Evolutionary conservation across 495 filamentous ascomycete genomes (phyloP).

Genomic region (Aspergillus sclerotiicarbonarius): DNA sequence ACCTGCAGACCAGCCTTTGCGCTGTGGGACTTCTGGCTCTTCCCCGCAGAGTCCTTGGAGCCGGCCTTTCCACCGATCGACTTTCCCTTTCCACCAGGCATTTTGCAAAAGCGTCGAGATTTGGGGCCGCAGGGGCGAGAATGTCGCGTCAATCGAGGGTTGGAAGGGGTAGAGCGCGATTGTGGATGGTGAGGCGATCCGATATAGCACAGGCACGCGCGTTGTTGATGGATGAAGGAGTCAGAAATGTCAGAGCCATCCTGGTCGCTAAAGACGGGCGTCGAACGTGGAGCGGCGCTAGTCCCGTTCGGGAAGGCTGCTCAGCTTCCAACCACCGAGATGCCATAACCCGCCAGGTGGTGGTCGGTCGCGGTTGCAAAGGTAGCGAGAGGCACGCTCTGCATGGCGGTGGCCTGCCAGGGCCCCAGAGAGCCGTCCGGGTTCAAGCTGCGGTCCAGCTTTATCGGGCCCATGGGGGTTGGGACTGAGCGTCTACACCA

Average conservation of each 20-base stretch:
- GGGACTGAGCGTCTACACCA: slow-evolving; percentile 5
- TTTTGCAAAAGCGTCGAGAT: slow-evolving; percentile 39
- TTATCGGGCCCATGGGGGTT: not conserved
- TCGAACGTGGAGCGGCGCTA: slow-evolving; percentile 36
- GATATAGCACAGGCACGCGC: slow-evolving; percentile 37
- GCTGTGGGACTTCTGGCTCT: slow-evolving; percentile 97
- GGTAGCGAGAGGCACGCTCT: not conserved
- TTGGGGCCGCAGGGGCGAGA: slow-evolving; percentile 28
- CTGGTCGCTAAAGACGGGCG: slow-evolving; percentile 43
- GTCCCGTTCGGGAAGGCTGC: slow-evolving; percentile 34
- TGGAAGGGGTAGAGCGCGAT: slow-evolving; percentile 24
- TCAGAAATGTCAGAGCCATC: slow-evolving; percentile 46
- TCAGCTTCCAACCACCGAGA: slow-evolving; percentile 18
- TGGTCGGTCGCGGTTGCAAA: not conserved
- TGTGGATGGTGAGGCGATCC: slow-evolving; percentile 38
- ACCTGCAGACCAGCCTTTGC: slow-evolving; percentile 98
- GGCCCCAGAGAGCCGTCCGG: not conserved
- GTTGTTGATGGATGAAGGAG: slow-evolving; percentile 54
- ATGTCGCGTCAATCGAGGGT: slow-evolving; percentile 25
- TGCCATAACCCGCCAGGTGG: not conserved
- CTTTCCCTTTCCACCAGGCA: slow-evolving; percentile 92
- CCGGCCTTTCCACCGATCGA: slow-evolving; percentile 93
- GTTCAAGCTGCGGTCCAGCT: not conserved
- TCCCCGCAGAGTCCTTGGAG: slow-evolving; percentile 66
- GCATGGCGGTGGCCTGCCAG: not conserved